Conservation (phyloP, 306 rosid genomes). For the Alnus rubra region DNA sequence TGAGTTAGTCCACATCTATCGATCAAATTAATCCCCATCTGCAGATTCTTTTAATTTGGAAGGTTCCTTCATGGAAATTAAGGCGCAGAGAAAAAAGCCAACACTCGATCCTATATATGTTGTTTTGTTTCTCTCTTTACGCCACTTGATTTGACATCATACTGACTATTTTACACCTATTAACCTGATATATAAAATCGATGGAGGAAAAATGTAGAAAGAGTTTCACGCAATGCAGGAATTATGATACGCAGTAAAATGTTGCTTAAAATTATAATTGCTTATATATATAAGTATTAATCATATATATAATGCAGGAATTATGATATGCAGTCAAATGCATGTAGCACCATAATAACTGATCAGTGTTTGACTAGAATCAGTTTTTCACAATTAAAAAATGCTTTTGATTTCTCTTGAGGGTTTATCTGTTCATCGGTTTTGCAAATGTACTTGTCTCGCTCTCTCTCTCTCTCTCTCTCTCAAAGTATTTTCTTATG, state of each 20-base stretch:
- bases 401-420: background rate
- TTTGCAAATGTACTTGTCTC: background rate
- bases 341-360: background rate
- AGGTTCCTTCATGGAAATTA: background rate
- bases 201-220: too few species aligned
- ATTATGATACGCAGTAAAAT: too few species aligned
- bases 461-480: conserved; percentile 23
- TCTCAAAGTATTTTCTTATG: background rate
- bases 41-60: background rate
- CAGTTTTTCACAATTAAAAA: background rate
- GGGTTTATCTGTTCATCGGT: background rate
- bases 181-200: too few species aligned
- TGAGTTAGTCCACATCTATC: background rate
- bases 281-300: background rate
- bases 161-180: too few species aligned
- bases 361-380: background rate
- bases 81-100: background rate
- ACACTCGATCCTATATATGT: background rate
- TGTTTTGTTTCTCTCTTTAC: background rate
- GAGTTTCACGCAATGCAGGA: too few species aligned
- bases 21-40: background rate
- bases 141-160: background rate
- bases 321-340: background rate
- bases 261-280: too few species aligned
- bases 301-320: background rate